phyloP scores from a whole-genome alignment of 345 rosid genomes.

The Brassica rapa region DNA sequence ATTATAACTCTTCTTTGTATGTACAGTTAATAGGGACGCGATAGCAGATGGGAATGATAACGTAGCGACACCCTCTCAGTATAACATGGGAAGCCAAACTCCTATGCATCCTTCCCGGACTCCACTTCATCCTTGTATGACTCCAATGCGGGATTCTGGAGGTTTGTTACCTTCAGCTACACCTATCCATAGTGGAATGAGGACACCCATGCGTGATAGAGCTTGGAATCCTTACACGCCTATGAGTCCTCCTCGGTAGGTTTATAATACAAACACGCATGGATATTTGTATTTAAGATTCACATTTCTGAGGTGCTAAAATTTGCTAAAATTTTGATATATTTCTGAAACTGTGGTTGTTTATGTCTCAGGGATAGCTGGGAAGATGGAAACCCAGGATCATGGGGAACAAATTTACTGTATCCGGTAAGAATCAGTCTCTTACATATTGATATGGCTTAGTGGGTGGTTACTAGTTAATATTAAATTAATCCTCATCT shows the following conservation, averaged over 20 bases:
- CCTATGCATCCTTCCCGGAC: conserved; percentile 90
- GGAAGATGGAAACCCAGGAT: conserved; percentile 81
- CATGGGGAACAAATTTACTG: conserved; percentile 77
- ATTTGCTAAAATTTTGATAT: background rate
- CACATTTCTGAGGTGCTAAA: background rate
- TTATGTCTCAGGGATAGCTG: conserved; percentile 61
- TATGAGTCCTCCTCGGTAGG: conserved; percentile 82
- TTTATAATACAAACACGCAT: background rate
- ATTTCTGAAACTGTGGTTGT: background rate
- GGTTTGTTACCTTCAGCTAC: conserved; percentile 66
- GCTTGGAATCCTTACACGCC: conserved; percentile 93
- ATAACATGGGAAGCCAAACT: conserved; percentile 86
- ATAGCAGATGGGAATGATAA: conserved; percentile 57
- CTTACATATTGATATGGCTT: background rate
- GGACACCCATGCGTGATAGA: conserved; percentile 85
- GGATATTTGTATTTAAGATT: background rate
- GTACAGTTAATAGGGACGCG: conserved; percentile 67
- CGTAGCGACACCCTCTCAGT: conserved; percentile 54
- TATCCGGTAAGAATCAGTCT: conserved; percentile 54
- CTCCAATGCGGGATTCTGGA: conserved; percentile 82
- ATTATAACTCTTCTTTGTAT: conserved; percentile 24
- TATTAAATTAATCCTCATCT: background rate
- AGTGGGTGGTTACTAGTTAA: background rate
- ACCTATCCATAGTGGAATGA: conserved; percentile 95
- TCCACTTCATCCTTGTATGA: conserved; percentile 83